These are phyloP conservation scores for Fusarium aywerte DNA, from an alignment of 2,329 filamentous ascomycete genomes.

Conservation along the genomic window DNA sequence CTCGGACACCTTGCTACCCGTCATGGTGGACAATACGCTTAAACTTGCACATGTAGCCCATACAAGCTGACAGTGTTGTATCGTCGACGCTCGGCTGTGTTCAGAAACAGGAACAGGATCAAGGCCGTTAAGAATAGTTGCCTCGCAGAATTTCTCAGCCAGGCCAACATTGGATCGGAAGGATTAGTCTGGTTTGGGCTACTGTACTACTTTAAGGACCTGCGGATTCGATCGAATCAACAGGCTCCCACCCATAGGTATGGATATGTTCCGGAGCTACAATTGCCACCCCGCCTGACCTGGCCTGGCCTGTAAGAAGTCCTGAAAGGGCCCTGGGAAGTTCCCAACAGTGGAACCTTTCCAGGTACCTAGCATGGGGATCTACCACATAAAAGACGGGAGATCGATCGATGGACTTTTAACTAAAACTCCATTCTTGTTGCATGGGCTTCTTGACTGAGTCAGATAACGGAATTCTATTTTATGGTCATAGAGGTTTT, in stretches of 20 bases:
- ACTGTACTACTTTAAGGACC: constrained; percentile 5
- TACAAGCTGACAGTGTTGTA: not conserved
- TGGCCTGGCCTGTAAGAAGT: not conserved
- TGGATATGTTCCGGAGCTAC: constrained; percentile 4
- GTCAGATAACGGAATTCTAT: constrained; percentile 1
- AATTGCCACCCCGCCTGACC: constrained; percentile 12
- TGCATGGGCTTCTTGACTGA: constrained; percentile 1
- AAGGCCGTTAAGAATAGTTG: constrained; percentile 2
- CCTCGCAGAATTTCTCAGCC: constrained; percentile 5
- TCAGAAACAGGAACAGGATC: constrained; percentile 1
- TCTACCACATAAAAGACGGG: constrained; percentile 8
- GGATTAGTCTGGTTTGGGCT: not conserved
- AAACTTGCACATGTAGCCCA: not conserved
- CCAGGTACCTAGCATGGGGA: constrained; percentile 5
- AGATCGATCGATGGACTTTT: constrained; percentile 23
- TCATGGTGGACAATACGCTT: constrained; percentile 13
- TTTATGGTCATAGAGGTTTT: not conserved
- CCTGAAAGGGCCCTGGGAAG: not conserved
- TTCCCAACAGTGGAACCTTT: constrained; percentile 10
- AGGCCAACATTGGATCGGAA: constrained; percentile 2
- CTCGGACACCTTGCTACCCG: constrained; percentile 31
- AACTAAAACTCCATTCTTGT: constrained; percentile 7
- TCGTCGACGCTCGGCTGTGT: not conserved
- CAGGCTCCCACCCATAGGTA: not conserved
- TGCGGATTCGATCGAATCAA: not conserved